Base-by-base conservation (phyloP, 2,329 filamentous ascomycete species). In the Aspergillus ochraceus region DNA sequence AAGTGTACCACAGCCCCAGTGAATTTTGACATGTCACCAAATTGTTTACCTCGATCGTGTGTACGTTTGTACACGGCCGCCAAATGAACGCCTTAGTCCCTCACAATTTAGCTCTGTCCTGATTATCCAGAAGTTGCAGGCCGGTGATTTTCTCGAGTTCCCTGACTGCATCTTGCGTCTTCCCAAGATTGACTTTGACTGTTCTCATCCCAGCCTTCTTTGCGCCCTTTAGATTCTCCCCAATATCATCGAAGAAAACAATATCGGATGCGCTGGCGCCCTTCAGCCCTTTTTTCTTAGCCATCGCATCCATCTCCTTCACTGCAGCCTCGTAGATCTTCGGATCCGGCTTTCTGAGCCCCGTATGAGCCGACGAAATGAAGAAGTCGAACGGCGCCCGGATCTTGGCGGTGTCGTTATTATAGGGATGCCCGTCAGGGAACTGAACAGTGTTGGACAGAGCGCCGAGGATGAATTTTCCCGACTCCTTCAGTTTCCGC, bases 171-270 rank as follows among this genome's bases (percentile, higher is more conserved):
- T 93, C 88, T 71, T 86, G 90, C 1, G 90, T 86, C 73, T 84
- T 86, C 1, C 93, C 93, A 29, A 98, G 77, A 9, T 85, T 80
- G 1, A 98, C 95, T 77, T 94, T 97, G 65, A 98, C 84, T 0
- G 94, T 98, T 58, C 83, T 78, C 74, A 98, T 88, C 0, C 94
- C 94, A 22, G 87, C 79, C 52, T 83, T 83, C 76, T 83, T 90
- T 1, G 88, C 95, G 49, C 84, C 88, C 80, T 93, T 95, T 59
- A 98, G 76, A 73, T 99, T 99, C 76, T 93, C 88, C 1, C 95
- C 95, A 73, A 99, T 97, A 69, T 97, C 93, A 73, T 97, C 95
- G 53, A 97, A 77, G 73, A 99, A 99, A 4, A 96, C 77, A 49
- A 97, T 81, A 57, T 97, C 91, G 0, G 79, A 79, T 0, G 89